Evolutionary conservation across 495 filamentous ascomycete species (phyloP).

Genomic region (Talaromyces thailandensis): DNA sequence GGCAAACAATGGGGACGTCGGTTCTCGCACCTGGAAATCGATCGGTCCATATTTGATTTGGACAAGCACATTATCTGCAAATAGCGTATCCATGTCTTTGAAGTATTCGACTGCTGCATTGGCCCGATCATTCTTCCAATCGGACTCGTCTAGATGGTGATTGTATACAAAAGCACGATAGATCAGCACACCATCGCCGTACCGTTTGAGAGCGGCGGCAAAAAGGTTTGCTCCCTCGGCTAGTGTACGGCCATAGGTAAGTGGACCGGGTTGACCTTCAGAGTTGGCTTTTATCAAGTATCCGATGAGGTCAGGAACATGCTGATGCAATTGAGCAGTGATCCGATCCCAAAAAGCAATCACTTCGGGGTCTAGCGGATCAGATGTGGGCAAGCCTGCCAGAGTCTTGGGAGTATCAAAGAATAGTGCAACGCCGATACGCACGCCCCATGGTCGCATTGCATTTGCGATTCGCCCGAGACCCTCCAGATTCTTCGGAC

Average conservation of each 20-base stretch:
- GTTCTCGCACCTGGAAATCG: constrained; percentile 69
- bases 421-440: constrained; percentile 56
- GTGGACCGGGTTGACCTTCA: constrained; percentile 64
- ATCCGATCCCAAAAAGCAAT: constrained; percentile 53
- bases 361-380: constrained; percentile 53
- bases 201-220: constrained; percentile 46
- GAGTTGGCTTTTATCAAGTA: constrained; percentile 67
- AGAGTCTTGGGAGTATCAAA: constrained; percentile 54
- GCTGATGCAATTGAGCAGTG: constrained; percentile 47
- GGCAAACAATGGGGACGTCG: constrained; percentile 60
- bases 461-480: constrained; percentile 53
- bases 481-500: constrained; percentile 46
- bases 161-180: constrained; percentile 72
- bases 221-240: constrained; percentile 64
- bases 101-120: constrained; percentile 64
- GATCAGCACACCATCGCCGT: constrained; percentile 57
- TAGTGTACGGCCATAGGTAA: constrained; percentile 61
- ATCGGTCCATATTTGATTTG: constrained; percentile 71
- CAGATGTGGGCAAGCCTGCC: constrained; percentile 51
- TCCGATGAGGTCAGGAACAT: constrained; percentile 58
- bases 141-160: constrained; percentile 40
- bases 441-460: constrained; percentile 59
- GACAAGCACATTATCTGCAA: constrained; percentile 60
- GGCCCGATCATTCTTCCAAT: constrained; percentile 60
- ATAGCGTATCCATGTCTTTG: constrained; percentile 51